Evolutionary conservation across 2,329 filamentous ascomycete genomes (phyloP).

Genomic region (Aspergillus glaucus): DNA sequence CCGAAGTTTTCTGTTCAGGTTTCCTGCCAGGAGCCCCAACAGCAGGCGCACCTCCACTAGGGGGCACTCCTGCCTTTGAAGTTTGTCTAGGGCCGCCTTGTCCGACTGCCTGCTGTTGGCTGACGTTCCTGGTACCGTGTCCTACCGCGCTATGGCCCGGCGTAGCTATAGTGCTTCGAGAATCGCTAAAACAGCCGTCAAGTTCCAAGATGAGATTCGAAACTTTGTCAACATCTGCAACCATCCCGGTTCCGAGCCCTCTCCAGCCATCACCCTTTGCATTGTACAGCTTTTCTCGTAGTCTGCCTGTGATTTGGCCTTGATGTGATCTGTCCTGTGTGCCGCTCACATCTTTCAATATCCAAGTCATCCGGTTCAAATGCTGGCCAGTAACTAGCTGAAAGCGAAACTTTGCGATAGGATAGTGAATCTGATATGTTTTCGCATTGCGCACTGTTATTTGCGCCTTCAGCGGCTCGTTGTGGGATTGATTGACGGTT

Average conservation of each 20-base stretch:
- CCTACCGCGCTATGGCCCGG: neutral
- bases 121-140: neutral
- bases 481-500: conserved; percentile 17
- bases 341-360: conserved; percentile 25
- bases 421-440: conserved; percentile 31
- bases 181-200: conserved; percentile 21
- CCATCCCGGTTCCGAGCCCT: conserved; percentile 33
- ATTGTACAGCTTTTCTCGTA: conserved; percentile 30
- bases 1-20: conserved; percentile 1
- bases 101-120: neutral
- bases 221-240: conserved; percentile 27
- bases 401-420: conserved; percentile 26
- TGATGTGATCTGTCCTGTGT: conserved; percentile 9
- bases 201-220: conserved; percentile 27
- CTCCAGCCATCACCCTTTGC: conserved; percentile 35
- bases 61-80: neutral
- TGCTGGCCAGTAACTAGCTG: conserved; percentile 23
- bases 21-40: neutral
- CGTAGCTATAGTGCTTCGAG: neutral
- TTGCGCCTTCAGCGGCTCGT: conserved; percentile 21
- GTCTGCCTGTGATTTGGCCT: conserved; percentile 14
- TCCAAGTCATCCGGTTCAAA: conserved; percentile 27
- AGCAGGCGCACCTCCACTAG: neutral
- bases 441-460: conserved; percentile 32
- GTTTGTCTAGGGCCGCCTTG: neutral